Base-by-base conservation (phyloP, 2,329 filamentous ascomycete species). In the Balansia obtecta region DNA sequence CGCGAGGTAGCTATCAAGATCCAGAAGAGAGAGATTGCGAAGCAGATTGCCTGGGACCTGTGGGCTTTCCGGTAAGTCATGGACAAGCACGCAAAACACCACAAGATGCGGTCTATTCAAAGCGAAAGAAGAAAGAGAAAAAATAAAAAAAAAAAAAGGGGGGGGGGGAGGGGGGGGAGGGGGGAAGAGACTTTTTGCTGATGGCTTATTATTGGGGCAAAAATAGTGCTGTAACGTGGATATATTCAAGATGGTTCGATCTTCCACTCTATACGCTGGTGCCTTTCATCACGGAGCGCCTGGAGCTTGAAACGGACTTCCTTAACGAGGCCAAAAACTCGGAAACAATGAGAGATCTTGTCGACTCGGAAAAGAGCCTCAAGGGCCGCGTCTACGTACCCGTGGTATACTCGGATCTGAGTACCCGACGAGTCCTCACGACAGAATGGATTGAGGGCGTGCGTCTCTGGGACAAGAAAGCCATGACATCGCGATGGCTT, bases 381-480 rank as follows among this genome's bases (percentile, higher is more conserved):
- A 80, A 81, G 22, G 83, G 82, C 44, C 77, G 88, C 33, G 90
- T 97, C 2, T 96, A 97, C 64, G 83, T 98, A 8, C 93, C 93
- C 0, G 77, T 82, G 39, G 82, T 95, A 10, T 91, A 94, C 64
- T 74, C 82, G 4, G 88, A 95, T 53, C 76, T 96, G 30, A 89
- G 82, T 48, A 89, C 86, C 15, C 85, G 76, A 62, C 79, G 93
- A 38, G 82, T 98, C 46, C 84, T 98, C 72, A 94, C 90, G 1
- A 89, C 91, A 0, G 93, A 98, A 65, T 98, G 93, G 93, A 94
- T 98, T 52, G 93, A 98, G 67, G 93, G 93, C 7, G 82, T 95
- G 2, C 79, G 90, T 1, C 73, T 98, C 2, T 95, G 90, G 88
- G 91, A 97, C 60, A 94, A 94, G 65, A 82, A 87, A 51, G 76